Evolutionary conservation across 495 filamentous ascomycete genomes (phyloP).

Genomic region (Podospora pseudocomata): DNA sequence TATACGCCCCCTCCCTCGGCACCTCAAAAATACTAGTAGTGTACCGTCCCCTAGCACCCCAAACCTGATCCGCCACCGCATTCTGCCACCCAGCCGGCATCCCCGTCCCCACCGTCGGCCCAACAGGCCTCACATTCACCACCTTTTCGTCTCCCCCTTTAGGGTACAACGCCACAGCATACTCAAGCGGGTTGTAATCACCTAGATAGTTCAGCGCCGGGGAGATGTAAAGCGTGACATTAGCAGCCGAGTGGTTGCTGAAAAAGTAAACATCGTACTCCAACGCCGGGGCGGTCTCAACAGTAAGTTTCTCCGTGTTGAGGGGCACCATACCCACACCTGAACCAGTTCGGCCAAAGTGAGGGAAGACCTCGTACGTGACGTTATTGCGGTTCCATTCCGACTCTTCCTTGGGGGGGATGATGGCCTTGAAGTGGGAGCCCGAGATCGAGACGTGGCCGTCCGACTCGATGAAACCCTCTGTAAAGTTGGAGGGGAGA

Average conservation of each 20-base stretch:
- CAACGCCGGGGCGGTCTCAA: conserved; percentile 51
- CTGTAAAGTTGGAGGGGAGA: conserved; percentile 51
- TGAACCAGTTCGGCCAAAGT: conserved; percentile 56
- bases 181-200: conserved; percentile 55
- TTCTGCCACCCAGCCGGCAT: conserved; percentile 56
- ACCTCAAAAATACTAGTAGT: conserved; percentile 53
- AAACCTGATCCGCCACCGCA: conserved; percentile 56
- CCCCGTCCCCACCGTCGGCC: conserved; percentile 41
- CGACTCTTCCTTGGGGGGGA: conserved; percentile 37
- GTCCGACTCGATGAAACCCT: conserved; percentile 65
- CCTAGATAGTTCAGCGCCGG: conserved; percentile 59
- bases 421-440: conserved; percentile 47
- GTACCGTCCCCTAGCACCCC: conserved; percentile 48
- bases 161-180: conserved; percentile 53
- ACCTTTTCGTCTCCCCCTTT: conserved; percentile 22
- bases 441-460: conserved; percentile 58
- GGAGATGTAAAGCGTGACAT: conserved; percentile 59
- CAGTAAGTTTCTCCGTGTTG: conserved; percentile 45
- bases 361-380: conserved; percentile 51
- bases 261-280: conserved; percentile 67
- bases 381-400: conserved; percentile 34
- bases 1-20: conserved; percentile 49
- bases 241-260: conserved; percentile 48
- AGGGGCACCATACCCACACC: conserved; percentile 56
- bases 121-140: conserved; percentile 51